Base-by-base conservation (phyloP, 2,329 filamentous ascomycete genomes). In the Scedosporium apiospermum region DNA sequence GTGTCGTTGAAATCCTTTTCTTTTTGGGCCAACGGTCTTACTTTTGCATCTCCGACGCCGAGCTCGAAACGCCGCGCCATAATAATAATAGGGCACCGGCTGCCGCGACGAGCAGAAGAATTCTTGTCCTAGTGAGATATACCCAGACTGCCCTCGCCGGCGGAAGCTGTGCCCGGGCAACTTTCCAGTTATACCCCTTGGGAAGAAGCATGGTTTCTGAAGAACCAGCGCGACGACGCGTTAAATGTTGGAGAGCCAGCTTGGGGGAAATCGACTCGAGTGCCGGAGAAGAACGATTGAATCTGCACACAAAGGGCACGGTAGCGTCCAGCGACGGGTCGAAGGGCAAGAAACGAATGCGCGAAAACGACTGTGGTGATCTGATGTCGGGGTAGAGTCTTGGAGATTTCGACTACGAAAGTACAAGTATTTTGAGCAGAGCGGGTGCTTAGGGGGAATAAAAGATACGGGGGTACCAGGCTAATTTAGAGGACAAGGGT, bases 171-270 rank as follows among this genome's bases (percentile, higher is more conserved):
- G 89, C 82, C 78, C 86, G 90, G 68, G 93, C 89, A 67, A 90
- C 89, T 81, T 96, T 97, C 93, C 93, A 98, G 75, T 87, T 92
- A 71, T 93, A 83, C 73, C 91, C 90, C 77, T 96, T 96, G 67
- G 91, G 90, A 69, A 96, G 86, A 79, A 97, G 86, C 93, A 97
- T 97, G 66, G 68, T 80, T 71, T 23, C 30, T 21, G 44, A 73
- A 71, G 70, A 72, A 72, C 59, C 59, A 34, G 42, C 59, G 58
- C 59, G 59, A 46, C 59, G 59, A 46, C 59, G 59, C 59, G 59
- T 53, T 27, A 14, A 6, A 30, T 14, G 12, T 10, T 21, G 23
- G 23, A 23, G 51, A 26, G 44, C 16, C 18, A 38, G 18, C 30
- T 61, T 26, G 44, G 49, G 49, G 16, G n/a, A 38, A 38, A 44